Evolutionary conservation across 1,284 basidiomycete genomes (phyloP).

Genomic region (Heimioporus retisporus): DNA sequence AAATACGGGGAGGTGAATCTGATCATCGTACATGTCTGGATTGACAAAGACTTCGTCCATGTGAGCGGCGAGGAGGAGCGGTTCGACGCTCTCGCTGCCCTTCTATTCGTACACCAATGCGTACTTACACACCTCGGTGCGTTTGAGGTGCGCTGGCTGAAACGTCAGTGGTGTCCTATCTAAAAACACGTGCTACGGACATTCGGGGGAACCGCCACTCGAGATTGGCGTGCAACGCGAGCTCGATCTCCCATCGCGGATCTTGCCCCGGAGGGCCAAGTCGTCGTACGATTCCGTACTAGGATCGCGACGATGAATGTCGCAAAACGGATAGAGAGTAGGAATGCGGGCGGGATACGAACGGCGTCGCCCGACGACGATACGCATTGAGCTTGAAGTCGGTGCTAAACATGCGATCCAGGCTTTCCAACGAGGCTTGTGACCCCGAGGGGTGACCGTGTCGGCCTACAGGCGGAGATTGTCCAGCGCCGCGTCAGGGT

Average conservation of each 20-base stretch:
- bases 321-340: not conserved
- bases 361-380: constrained; percentile 54
- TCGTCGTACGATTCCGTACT: constrained; percentile 54
- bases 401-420: constrained; percentile 47
- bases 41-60: constrained; percentile 72
- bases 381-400: constrained; percentile 53
- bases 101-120: constrained; percentile 72
- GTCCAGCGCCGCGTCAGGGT: constrained; percentile 7
- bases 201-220: constrained; percentile 51
- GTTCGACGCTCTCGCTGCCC: constrained; percentile 68
- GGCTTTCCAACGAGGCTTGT: constrained; percentile 41
- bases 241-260: constrained; percentile 55
- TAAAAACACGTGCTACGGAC: constrained; percentile 37
- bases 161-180: not conserved
- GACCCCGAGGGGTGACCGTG: constrained; percentile 39
- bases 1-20: constrained; percentile 63
- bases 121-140: constrained; percentile 68
- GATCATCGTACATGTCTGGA: constrained; percentile 58
- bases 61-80: constrained; percentile 70
- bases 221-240: constrained; percentile 55
- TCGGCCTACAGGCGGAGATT: constrained; percentile 45
- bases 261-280: constrained; percentile 54
- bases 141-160: constrained; percentile 58
- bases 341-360: constrained; percentile 52
- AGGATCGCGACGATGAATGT: not conserved